Conservation (phyloP, 768 basidiomycete species). For the Paxillus rubicundulus region DNA sequence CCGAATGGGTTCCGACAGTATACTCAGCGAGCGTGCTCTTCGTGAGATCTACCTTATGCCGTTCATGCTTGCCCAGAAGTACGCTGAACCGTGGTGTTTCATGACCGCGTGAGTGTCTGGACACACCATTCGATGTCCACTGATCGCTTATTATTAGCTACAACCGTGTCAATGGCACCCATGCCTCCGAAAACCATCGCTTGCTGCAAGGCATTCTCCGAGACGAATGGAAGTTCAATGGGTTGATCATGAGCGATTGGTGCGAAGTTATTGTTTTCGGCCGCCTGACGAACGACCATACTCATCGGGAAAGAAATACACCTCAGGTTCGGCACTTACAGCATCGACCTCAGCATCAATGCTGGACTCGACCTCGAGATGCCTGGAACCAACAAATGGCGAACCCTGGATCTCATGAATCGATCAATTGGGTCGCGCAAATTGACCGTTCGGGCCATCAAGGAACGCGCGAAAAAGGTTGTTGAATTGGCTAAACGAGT, state of each 20-base stretch:
- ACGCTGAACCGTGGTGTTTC: slow-evolving; percentile 50
- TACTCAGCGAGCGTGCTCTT: slow-evolving; percentile 49
- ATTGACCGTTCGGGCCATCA: slow-evolving; percentile 59
- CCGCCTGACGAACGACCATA: background rate
- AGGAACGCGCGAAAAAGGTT: slow-evolving; percentile 63
- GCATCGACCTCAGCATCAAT: slow-evolving; percentile 60
- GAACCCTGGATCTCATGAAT: slow-evolving; percentile 64
- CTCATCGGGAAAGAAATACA: background rate
- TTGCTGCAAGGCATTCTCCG: slow-evolving; percentile 62
- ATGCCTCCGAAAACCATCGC: slow-evolving; percentile 61
- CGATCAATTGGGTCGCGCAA: slow-evolving; percentile 61
- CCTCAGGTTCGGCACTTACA: slow-evolving; percentile 68
- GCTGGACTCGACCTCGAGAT: slow-evolving; percentile 82
- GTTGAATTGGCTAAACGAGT: slow-evolving; percentile 70
- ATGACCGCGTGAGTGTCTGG: slow-evolving; percentile 58
- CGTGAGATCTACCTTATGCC: slow-evolving; percentile 62
- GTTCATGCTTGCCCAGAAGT: slow-evolving; percentile 57
- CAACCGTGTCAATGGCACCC: slow-evolving; percentile 75
- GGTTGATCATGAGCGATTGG: slow-evolving; percentile 83
- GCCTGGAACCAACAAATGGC: slow-evolving; percentile 77
- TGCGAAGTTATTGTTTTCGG: slow-evolving; percentile 23
- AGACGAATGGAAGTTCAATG: slow-evolving; percentile 73
- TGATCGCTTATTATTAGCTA: slow-evolving; percentile 38
- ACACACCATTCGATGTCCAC: background rate
- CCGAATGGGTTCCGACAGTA: slow-evolving; percentile 56